Percentiles rank a stretch among this genome's conserved stretches.
Evolutionary conservation across 2,329 filamentous ascomycete species (phyloP).

Genomic region (Alternaria tenuissima): DNA sequence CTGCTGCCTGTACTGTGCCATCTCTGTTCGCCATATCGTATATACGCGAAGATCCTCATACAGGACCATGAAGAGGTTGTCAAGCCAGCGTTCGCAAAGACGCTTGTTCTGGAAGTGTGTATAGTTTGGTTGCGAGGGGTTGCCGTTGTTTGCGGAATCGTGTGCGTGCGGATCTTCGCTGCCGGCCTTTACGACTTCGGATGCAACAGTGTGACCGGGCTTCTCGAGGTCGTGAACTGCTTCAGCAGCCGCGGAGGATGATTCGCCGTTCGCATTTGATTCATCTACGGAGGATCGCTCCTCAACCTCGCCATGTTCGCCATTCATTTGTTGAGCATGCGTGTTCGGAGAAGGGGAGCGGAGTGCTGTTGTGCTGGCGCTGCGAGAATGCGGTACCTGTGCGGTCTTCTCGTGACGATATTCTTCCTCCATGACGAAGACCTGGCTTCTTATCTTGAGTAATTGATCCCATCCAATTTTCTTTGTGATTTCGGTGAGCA

Average conservation of each 20-base stretch:
- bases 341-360: conserved; percentile 67
- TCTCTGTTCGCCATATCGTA: conserved; percentile 98
- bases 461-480: conserved; percentile 98
- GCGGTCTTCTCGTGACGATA: conserved; percentile 82
- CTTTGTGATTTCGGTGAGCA: conserved; percentile 93
- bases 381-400: conserved; percentile 62
- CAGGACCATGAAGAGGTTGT: conserved; percentile 98
- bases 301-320: conserved; percentile 42
- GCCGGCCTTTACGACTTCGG: conserved; percentile 78
- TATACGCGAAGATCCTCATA: conserved; percentile 98
- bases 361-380: conserved; percentile 80
- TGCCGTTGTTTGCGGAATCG: conserved; percentile 59
- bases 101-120: conserved; percentile 97
- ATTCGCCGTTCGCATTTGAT: conserved; percentile 39
- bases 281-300: conserved; percentile 31
- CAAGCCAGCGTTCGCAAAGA: conserved; percentile 95
- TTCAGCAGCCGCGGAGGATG: conserved; percentile 36
- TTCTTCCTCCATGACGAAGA: conserved; percentile 99
- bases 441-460: conserved; percentile 90
- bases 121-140: conserved; percentile 69
- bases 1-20: conserved; percentile 93
- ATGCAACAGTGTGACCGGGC: conserved; percentile 79
- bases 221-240: conserved; percentile 68
- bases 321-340: conserved; percentile 48
- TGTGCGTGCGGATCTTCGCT: conserved; percentile 63